Conservation (phyloP, 2,329 filamentous ascomycete genomes). For the Ceratocystis albifundus region DNA sequence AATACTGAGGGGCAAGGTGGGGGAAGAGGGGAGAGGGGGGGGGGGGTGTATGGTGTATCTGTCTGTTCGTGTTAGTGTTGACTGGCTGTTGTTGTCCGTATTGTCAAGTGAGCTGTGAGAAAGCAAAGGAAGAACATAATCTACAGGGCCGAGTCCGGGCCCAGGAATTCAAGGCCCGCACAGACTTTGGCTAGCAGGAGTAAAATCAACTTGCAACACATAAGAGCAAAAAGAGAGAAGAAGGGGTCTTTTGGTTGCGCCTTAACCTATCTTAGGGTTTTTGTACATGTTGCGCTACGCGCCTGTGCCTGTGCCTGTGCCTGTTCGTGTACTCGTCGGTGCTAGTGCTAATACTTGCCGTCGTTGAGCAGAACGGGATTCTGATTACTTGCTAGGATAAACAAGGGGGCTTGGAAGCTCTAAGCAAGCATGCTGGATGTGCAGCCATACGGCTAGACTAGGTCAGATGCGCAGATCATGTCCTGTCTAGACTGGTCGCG, state of each 20-base stretch:
- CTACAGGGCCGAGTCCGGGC: neutral
- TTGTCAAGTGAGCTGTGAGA: neutral
- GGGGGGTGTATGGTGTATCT: neutral
- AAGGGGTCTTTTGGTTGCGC: neutral
- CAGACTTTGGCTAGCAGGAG: neutral
- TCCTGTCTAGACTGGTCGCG: neutral
- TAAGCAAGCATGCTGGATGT: neutral
- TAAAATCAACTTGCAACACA: neutral
- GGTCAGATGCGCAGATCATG: neutral
- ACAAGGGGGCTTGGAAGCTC: neutral
- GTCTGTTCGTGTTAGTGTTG: too few species aligned
- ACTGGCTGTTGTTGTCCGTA: too few species aligned
- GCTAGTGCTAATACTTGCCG: neutral
- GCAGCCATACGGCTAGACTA: neutral
- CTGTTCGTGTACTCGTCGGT: neutral
- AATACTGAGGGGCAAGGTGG: neutral
- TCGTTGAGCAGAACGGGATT: neutral
- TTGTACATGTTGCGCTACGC: neutral
- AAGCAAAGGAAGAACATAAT: neutral
- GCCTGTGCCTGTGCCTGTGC: neutral
- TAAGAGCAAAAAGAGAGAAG: neutral
- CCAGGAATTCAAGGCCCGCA: conserved; percentile 1
- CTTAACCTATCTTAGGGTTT: neutral
- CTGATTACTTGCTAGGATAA: neutral
- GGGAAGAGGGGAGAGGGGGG: neutral